Conservation (phyloP, 345 rosid species). For the Rhodomyrtus tomentosa region DNA sequence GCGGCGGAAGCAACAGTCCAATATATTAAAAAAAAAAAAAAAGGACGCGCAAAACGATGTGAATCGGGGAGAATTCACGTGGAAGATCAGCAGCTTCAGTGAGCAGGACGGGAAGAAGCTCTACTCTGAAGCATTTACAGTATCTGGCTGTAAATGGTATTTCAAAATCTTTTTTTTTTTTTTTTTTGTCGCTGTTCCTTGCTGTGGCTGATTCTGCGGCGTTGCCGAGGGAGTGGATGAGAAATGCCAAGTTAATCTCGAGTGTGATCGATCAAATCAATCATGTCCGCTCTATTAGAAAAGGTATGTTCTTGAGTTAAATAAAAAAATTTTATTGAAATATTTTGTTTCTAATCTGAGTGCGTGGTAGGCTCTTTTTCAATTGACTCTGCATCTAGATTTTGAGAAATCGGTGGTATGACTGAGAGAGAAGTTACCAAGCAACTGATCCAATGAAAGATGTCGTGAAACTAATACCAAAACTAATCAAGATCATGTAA, state of each 20-base stretch:
- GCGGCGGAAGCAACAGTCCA: background rate
- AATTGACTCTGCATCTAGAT: background rate
- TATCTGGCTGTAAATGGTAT: background rate
- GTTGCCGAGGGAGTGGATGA: constrained; percentile 39
- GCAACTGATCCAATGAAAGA: too few relatives aligned
- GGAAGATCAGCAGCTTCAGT: background rate
- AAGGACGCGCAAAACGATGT: background rate
- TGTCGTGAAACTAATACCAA: too few relatives aligned
- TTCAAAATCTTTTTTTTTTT: background rate
- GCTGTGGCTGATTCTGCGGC: constrained; percentile 33
- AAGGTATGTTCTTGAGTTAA: constrained; percentile 2
- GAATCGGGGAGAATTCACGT: background rate
- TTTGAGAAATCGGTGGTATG: too few relatives aligned
- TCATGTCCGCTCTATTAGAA: constrained; percentile 14
- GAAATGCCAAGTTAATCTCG: constrained; percentile 28
- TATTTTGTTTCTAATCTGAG: background rate
- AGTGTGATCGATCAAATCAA: constrained; percentile 28
- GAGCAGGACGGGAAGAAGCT: background rate
- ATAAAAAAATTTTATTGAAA: background rate
- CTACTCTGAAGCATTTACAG: background rate
- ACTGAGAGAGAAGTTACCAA: too few relatives aligned
- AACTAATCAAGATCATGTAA: too few relatives aligned
- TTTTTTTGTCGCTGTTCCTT: constrained; percentile 12
- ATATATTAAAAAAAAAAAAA: too few relatives aligned
- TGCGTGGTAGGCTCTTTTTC: background rate